phyloP scores from a whole-genome alignment of 805 yeast genomes.

The Myxozyma kluyveri region DNA sequence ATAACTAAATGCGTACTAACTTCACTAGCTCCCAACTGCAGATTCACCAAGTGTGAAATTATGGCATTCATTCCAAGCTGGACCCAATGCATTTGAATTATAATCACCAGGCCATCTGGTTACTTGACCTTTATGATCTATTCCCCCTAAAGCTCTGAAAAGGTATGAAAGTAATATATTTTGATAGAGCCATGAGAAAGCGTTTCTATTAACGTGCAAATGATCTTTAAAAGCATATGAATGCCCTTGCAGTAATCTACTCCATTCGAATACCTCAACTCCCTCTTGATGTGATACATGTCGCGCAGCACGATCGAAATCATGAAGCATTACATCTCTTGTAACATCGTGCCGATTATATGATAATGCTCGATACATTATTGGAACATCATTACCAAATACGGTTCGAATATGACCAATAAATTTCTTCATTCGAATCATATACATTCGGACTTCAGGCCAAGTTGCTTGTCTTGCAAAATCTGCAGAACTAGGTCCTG shows the following conservation, averaged over 20 bases:
- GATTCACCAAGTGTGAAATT: neutral
- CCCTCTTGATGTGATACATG: constrained; percentile 9
- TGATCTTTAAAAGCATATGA: constrained; percentile 13
- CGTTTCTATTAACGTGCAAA: constrained; percentile 15
- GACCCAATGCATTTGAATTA: neutral
- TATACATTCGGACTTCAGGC: constrained; percentile 21
- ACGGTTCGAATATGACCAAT: constrained; percentile 3
- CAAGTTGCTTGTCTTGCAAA: constrained; percentile 16
- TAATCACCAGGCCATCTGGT: constrained; percentile 3
- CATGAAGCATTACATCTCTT: constrained; percentile 10
- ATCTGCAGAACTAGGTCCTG: neutral
- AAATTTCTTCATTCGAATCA: constrained; percentile 14
- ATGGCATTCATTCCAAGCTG: constrained; percentile 13
- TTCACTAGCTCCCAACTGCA: too few relatives aligned
- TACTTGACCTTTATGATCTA: constrained; percentile 3
- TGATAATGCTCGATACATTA: constrained; percentile 23
- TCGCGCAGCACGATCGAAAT: constrained; percentile 24
- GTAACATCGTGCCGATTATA: constrained; percentile 16
- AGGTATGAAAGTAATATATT: constrained; percentile 22
- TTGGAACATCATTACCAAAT: constrained; percentile 9
- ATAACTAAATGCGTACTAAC: too few relatives aligned
- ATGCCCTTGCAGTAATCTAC: constrained; percentile 12
- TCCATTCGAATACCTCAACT: constrained; percentile 25
- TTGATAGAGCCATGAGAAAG: constrained; percentile 15
- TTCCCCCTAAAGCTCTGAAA: constrained; percentile 26